Base-by-base conservation (phyloP, 805 yeast species). In the Komagataella ulmi region DNA sequence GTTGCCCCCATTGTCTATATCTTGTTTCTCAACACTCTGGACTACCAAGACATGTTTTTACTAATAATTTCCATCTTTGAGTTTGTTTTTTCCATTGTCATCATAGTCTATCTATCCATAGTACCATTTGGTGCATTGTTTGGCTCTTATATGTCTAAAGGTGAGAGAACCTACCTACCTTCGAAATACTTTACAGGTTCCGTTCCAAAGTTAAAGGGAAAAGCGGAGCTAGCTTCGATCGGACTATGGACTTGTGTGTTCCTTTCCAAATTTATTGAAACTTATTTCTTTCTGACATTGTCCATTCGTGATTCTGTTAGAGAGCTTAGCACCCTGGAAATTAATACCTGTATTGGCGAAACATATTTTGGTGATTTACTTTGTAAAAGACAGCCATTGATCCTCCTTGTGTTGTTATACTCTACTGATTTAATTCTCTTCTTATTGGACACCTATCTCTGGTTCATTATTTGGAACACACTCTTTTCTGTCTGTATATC, bases 381-480 rank as follows among this genome's bases (percentile, higher is more conserved):
- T 3, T 77, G 81, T 57, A 56, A 57, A 7, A 59, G 65, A 45
- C 81, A 77, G 30, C 67, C 79, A 1, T 54, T 55, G 3, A 64
- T 76, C 50, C 66, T 73, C 7, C 61, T 77, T 24, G 56, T 61
- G 0, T 60, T 77, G 51, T 69, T 77, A 56, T 61, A 63, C 43
- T 49, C 70, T 6, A 70, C 79, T 3, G 80, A 76, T 57, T 60
- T 76, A 54, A 71, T 76, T 3, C 63, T 77, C 44, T 77, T 76
- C 57, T 75, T 76, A 54, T 66, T 77, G 19, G 83, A 77, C 53
- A 77, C 82, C 0, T 77, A 77, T 54, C 64, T 77, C 17, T 77
- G 83, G 83, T 77, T 77, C 54, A 74, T 77, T 50, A 69, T 77
- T 6, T 77, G 80, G 75, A 77, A 76, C 52, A 74, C 81, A 17